Percentiles rank a stretch among this genome's conserved stretches.
Evolutionary conservation across 2,329 filamentous ascomycete species (phyloP).

Genomic region (Ophiognomonia clavigignenti-juglandacearum): DNA sequence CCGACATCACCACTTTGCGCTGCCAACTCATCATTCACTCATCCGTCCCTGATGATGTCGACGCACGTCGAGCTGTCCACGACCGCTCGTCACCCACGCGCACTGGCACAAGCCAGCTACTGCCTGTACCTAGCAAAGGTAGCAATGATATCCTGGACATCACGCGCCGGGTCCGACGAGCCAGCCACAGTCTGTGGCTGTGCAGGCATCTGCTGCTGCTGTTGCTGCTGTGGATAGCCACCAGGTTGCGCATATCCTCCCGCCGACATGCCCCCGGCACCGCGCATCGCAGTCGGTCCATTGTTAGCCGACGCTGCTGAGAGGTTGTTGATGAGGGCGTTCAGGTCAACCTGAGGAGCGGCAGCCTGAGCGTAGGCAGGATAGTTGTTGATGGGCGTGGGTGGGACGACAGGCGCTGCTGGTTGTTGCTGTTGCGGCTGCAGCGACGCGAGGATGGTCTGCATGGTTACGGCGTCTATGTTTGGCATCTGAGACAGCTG

Average conservation of each 20-base stretch:
- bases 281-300: constrained; percentile 2
- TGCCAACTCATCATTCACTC: too few relatives aligned
- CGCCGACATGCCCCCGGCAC: neutral
- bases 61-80: too few relatives aligned
- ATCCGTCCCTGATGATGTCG: too few relatives aligned
- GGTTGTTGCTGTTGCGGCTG: constrained; percentile 20
- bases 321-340: constrained; percentile 39
- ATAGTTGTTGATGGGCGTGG: neutral
- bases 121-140: constrained; percentile 63
- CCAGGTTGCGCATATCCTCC: constrained; percentile 27
- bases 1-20: too few relatives aligned
- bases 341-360: constrained; percentile 36
- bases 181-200: constrained; percentile 20
- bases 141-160: constrained; percentile 70
- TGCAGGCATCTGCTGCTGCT: too few relatives aligned
- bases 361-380: constrained; percentile 16
- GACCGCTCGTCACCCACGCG: too few relatives aligned
- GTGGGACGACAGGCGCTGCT: constrained; percentile 11
- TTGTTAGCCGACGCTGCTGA: constrained; percentile 13
- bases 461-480: constrained; percentile 65
- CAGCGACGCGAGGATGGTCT: constrained; percentile 62
- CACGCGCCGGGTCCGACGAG: constrained; percentile 37
- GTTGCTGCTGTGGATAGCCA: constrained; percentile 19
- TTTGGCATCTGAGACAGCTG: constrained; percentile 58
- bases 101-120: constrained; percentile 23